Evolutionary conservation across 164 flowering plant species (phyloP), one percentile per base, ranked within the genome.

Genomic region (Euptelea pleiosperma): DNA sequence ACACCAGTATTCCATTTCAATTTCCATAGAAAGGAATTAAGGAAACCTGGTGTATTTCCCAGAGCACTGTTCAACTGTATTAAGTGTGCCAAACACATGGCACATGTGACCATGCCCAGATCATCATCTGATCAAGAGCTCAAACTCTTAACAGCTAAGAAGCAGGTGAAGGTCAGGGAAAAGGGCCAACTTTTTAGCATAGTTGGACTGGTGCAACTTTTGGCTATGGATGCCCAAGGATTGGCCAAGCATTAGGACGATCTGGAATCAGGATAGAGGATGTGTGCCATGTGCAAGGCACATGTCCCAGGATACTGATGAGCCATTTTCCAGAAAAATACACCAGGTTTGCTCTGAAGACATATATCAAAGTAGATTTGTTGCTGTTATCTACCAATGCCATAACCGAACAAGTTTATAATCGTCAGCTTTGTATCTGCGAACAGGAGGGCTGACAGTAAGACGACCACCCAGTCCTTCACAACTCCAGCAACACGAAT

Each of bases 401-500:
- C 96, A 79, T 93, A 93, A 47, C 98, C 97, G 56, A 83, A 74
- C 49, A 93, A 70, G 71, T 93, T 93, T 22, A 93, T 83, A 22
- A 75, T 31, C n/a, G 97, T 93, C 71, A 93, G 70, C 79, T 84
- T 86, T 59, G 96, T 83, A 71, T 93, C 98, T 0, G 98, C 97
- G 77, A 93, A 93, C 25, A 93, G 67, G 61, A 87, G 74, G 6
- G 98, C 94, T 30, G 98, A 93, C 9, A 93, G 54, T 59, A 93
- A 73, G 55, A 93, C 98, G 22, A 93, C 98, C 64, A 89, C 90
- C 98, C 98, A 93, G 60, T 93, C 98, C 77, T 93, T 93, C 57
- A 93, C 97, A 54, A 93, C 98, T 35, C 98, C 98, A 71, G 98
- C 98, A 56, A 93, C 98, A 55, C 98, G 96, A 56, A 93, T 93